Evolutionary conservation across 306 rosid genomes (phyloP), one percentile per base, ranked within the genome.

Genomic region (Begonia fuchsioides): DNA sequence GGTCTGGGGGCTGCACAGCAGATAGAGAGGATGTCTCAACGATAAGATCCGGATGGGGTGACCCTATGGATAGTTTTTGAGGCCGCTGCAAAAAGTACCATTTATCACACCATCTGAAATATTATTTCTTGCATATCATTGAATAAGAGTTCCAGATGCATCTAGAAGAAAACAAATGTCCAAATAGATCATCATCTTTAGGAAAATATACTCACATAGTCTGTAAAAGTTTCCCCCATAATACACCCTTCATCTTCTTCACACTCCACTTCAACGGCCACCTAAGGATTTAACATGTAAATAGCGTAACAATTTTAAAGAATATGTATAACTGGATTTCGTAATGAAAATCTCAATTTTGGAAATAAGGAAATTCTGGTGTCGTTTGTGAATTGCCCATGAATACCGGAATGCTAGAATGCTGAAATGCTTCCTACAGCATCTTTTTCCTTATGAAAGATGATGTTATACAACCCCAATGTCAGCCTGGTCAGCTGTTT

Each of bases 1-100:
- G 98, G 71, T 90, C 98, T 11, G 98, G 98, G 43, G 98, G 98
- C 77, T 90, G 98, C 70, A 90, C 94, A 10, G 96, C 98, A 55
- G 98, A 64, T 79, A 90, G 70, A 43, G 98, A 85, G 17, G 98
- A 90, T 50, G 96, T 90, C 77, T 90, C 98, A 71, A 85, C 95
- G 55, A 90, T 76, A 14, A 95, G 96, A 67, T 90, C 98, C 38
- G 98, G 96, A 65, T 90, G 98, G 26, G 74, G 80, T 43, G 92
- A 80, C 57, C 98, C 96, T 52, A 90, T 85, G 16, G 98, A 85
- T 60, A 90, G 66, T 67, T 85, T 90, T 18, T 95, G 94, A 16
- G 98, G 98, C 20, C 93, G 83, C 98, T 90, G 83, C 82, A 75
- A 17, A 58, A 49, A 26, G 53, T 47, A 51, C 48, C 59, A 73